Evolutionary conservation across 2,329 filamentous ascomycete species (phyloP).

Genomic region (Aspergillus fructus): DNA sequence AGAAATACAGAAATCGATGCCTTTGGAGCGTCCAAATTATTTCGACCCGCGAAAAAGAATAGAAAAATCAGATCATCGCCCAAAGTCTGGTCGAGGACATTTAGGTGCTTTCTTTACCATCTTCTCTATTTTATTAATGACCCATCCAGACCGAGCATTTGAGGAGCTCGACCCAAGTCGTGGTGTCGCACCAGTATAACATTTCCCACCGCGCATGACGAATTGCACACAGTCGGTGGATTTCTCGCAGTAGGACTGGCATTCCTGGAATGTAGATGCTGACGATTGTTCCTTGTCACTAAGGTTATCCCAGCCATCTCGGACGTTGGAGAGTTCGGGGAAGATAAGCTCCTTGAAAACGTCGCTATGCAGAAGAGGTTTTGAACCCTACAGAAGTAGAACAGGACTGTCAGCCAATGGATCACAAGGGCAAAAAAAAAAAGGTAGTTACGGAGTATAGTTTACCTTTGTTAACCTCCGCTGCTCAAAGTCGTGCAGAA

Average conservation of each 20-base stretch:
- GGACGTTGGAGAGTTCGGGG: slow-evolving; percentile 29
- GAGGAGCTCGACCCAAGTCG: slow-evolving; percentile 28
- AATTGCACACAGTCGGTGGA: slow-evolving; percentile 33
- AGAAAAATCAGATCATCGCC: slow-evolving; percentile 14
- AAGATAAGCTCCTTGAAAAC: slow-evolving; percentile 39
- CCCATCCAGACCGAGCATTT: slow-evolving; percentile 33
- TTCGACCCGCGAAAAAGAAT: slow-evolving; percentile 12
- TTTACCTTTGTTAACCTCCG: slow-evolving; percentile 31
- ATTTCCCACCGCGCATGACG: slow-evolving; percentile 27
- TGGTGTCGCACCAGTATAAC: slow-evolving; percentile 32
- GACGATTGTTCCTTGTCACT: slow-evolving; percentile 30
- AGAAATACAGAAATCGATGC: slow-evolving; percentile 7
- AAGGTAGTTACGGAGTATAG: not conserved
- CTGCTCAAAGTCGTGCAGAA: slow-evolving; percentile 49
- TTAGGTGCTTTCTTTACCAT: slow-evolving; percentile 28
- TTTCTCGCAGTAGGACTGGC: slow-evolving; percentile 28
- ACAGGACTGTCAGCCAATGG: not conserved
- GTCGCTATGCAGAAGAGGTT: slow-evolving; percentile 33
- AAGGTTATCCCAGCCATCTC: slow-evolving; percentile 38
- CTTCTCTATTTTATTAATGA: slow-evolving; percentile 28
- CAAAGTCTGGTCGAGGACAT: slow-evolving; percentile 30
- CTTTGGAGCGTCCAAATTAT: not conserved
- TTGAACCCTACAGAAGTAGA: slow-evolving; percentile 1
- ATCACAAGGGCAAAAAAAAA: not conserved
- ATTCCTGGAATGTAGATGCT: slow-evolving; percentile 30